phyloP scores from a whole-genome alignment of 352 stramenopile genomes.

The Globisporangium paddicum region DNA sequence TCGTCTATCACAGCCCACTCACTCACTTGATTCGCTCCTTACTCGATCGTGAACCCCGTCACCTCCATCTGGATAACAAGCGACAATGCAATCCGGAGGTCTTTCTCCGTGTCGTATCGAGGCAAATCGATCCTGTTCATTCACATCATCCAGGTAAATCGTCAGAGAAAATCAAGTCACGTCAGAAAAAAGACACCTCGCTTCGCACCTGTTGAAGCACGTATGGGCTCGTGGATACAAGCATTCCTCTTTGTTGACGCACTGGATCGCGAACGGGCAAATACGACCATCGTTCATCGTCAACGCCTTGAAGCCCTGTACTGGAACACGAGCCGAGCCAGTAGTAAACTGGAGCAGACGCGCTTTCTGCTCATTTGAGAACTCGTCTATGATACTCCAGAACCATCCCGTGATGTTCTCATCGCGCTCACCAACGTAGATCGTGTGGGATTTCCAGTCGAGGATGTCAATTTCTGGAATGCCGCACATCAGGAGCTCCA shows the following conservation, averaged over 20 bases:
- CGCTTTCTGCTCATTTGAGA: conserved; percentile 94
- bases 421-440: conserved; percentile 88
- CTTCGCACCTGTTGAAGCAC: conserved; percentile 75
- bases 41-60: conserved; percentile 84
- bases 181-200: neutral
- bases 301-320: conserved; percentile 84
- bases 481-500: conserved; percentile 97
- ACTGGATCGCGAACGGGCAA: conserved; percentile 84
- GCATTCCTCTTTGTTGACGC: conserved; percentile 72
- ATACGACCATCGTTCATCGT: conserved; percentile 88
- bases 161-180: neutral
- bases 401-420: conserved; percentile 95
- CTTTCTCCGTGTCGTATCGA: conserved; percentile 69
- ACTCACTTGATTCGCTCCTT: conserved; percentile 7
- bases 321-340: conserved; percentile 92
- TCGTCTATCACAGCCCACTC: conserved; percentile 3
- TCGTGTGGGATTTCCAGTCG: conserved; percentile 96
- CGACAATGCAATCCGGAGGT: conserved; percentile 70
- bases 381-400: conserved; percentile 94
- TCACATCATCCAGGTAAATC: conserved; percentile 8
- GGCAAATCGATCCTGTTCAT: conserved; percentile 64
- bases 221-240: conserved; percentile 82
- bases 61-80: conserved; percentile 87
- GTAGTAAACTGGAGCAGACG: conserved; percentile 98
- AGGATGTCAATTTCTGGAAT: conserved; percentile 97